Percentiles rank a stretch among this genome's conserved stretches.
Conservation (phyloP, 306 rosid genomes). For the Prinsepia uniflora region DNA sequence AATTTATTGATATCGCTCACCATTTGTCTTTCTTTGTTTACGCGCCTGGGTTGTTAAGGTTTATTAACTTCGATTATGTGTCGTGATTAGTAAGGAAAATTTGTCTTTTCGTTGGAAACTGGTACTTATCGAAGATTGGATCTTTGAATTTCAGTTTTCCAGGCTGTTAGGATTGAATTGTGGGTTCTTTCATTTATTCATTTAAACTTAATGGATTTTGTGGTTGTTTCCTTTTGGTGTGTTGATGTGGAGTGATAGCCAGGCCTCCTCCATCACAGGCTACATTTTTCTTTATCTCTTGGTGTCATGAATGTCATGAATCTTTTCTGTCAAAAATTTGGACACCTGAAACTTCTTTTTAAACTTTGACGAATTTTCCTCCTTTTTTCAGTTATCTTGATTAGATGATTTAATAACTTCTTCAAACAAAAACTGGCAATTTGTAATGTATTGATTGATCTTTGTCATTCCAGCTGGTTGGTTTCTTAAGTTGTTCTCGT, state of each 20-base stretch:
- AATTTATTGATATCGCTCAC: neutral
- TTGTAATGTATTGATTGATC: neutral
- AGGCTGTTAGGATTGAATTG: neutral
- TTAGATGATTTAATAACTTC: neutral
- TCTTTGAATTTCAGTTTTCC: neutral
- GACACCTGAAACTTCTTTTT: too few species aligned
- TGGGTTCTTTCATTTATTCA: neutral
- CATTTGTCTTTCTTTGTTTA: neutral
- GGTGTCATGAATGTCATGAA: neutral
- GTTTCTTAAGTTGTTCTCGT: neutral
- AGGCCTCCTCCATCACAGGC: neutral
- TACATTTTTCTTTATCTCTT: neutral
- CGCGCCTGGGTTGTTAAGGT: neutral
- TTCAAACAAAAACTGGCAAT: neutral
- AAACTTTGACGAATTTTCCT: neutral
- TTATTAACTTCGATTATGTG: neutral
- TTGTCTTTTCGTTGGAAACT: neutral
- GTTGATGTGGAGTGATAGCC: neutral
- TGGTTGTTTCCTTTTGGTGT: neutral
- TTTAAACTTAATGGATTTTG: neutral
- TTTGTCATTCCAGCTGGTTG: neutral
- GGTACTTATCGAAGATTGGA: neutral
- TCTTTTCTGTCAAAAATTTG: neutral
- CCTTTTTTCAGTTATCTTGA: neutral
- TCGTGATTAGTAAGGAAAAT: neutral